phyloP scores from a whole-genome alignment of 345 rosid genomes.

The Eucalyptus dawsonii region DNA sequence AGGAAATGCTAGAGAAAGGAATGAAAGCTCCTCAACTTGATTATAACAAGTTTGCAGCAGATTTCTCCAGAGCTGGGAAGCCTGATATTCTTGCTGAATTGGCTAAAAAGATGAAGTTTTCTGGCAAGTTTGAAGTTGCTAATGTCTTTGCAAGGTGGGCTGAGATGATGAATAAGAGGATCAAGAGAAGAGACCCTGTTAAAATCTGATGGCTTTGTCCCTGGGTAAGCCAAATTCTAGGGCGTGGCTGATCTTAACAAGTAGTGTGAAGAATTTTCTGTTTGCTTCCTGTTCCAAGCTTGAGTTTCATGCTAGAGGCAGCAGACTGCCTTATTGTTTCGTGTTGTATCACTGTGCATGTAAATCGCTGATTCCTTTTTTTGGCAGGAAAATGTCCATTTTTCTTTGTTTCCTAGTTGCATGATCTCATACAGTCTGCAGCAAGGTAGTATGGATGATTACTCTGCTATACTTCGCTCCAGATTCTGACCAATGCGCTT shows the following conservation, averaged over 20 bases:
- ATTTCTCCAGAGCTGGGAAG: constrained; percentile 61
- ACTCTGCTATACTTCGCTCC: not conserved
- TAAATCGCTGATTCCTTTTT: not conserved
- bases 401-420: not conserved
- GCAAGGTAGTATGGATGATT: not conserved
- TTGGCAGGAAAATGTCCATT: not conserved
- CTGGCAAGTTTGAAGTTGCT: constrained; percentile 60
- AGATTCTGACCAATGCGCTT: not conserved
- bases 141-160: constrained; percentile 56
- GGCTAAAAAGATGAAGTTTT: constrained; percentile 61
- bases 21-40: constrained; percentile 87
- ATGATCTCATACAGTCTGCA: not conserved
- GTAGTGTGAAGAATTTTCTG: not conserved
- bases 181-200: constrained; percentile 17
- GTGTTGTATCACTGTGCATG: not conserved
- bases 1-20: constrained; percentile 84
- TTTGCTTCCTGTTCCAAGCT: not conserved
- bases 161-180: constrained; percentile 44
- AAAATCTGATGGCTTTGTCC: not conserved
- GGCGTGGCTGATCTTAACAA: not conserved
- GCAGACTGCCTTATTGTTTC: not conserved
- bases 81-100: constrained; percentile 60
- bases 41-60: constrained; percentile 69
- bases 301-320: not conserved
- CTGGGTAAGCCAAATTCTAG: not conserved